Base-by-base conservation (phyloP, 2,329 filamentous ascomycete species). In the Pochonia chlamydosporia region DNA sequence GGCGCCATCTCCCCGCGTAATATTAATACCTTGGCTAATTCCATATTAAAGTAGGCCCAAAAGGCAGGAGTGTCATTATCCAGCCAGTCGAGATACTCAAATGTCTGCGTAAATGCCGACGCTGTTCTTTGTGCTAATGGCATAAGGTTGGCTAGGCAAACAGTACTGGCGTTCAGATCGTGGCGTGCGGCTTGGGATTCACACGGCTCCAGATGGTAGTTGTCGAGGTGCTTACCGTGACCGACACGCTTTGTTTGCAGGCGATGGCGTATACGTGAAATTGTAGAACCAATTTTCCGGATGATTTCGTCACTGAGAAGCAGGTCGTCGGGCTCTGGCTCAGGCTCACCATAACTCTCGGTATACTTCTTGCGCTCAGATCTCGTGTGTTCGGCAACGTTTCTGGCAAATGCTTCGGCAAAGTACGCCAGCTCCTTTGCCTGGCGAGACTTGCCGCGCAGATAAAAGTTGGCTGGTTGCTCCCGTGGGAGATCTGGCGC, bases 361-460 rank as follows among this genome's bases (percentile, higher is more conserved):
- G 49, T 31, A 21, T 44, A 48, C 33, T 52, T 53, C 7, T 21
- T 21, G 16, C 47, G 31, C 36, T 47, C 37, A 7, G 14, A 23
- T 4, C 30, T 18, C 2, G 49, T 37, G 25, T 53, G 51, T 4
- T 46, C 41, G 11, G 21, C 26, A 5, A 53, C 28, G 37, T 53
- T 53, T 6, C 31, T 24, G 16, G 37, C 30, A 31, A 56, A 52
- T n/a, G n/a, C 42, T 6, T 36, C 37, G 39, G 46, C 46, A 40
- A 56, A 55, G 44, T 51, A 44, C 7, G 26, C 40, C 25, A 56
- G 39, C 33, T 49, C 37, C 9, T 49, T 47, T 16, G 35, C 48
- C 40, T 53, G 52, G 10, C 39, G 41, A 3, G 47, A 39, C 33
- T 44, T 40, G 42, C 28, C 35, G 31, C 43, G 45, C 11, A 46